Base-by-base conservation (phyloP, 805 yeast species). In the Candida fluviatilis region DNA sequence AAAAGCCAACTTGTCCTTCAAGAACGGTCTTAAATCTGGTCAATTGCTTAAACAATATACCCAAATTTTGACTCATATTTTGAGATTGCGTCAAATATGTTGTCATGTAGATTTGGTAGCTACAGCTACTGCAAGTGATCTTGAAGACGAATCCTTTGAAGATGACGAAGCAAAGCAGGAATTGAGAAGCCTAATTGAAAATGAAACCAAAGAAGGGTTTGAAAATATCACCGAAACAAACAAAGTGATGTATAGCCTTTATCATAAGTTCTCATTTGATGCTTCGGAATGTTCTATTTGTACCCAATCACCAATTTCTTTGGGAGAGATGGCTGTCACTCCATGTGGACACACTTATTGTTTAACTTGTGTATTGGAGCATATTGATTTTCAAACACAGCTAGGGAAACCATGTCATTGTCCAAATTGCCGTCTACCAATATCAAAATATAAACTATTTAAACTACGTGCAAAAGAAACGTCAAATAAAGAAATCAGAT, bases 261-360 rank as follows among this genome's bases (percentile, higher is more conserved):
- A 64, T 37, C 43, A 45, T 0, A 47, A 45, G 31, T 46, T 72
- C n/a, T 36, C 56, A 28, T 38, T 75, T 3, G 61, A 58, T 2
- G 72, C 71, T 8, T 57, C 77, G 1, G 96, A 89, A 57, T 90
- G 98, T 51, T 80, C 95, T 0, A 86, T 90, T 17, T 91, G 98
- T 58, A 80, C 88, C 0, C 73, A 80, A 2, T 76, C 76, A 18
- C 82, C 87, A 0, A 80, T 86, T 13, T 64, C 69, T 1, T 48
- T 71, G 2, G 61, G 70, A 1, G 76, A 78, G 19, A 67, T 76
- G 31, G 70, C 80, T 0, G 71, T 91, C 10, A 78, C 90, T 0
- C 80, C 78, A 26, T 91, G 98, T 62, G 82, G 84, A 19, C 98
- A 91, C 58, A 61, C 79, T 31, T 88, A 81, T 45, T 91, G 97